Evolutionary conservation across 352 stramenopile species (phyloP).

Genomic region (Halophytophthora polymorphica): DNA sequence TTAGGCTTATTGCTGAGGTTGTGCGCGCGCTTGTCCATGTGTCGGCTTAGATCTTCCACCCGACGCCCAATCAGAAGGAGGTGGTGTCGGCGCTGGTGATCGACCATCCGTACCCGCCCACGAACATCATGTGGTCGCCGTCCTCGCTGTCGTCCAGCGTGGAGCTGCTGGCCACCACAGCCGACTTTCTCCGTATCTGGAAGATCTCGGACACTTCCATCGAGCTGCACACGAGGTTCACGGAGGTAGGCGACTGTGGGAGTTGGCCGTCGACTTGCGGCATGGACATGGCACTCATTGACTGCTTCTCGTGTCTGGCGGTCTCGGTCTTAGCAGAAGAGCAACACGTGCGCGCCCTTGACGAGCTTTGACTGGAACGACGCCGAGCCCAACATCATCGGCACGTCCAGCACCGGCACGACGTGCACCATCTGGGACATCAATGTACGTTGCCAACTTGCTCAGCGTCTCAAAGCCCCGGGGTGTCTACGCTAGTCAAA

Average conservation of each 20-base stretch:
- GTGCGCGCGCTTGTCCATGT: background rate
- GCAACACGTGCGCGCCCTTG: slow-evolving; percentile 94
- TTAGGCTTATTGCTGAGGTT: background rate
- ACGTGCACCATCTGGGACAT: slow-evolving; percentile 99
- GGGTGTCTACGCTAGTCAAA: too few species aligned
- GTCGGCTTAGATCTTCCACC: slow-evolving; percentile 58
- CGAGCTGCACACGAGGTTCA: slow-evolving; percentile 67
- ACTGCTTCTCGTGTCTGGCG: slow-evolving; percentile 3
- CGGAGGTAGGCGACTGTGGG: slow-evolving; percentile 34
- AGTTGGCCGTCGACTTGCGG: background rate
- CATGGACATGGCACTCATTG: background rate
- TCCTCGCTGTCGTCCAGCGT: slow-evolving; percentile 38
- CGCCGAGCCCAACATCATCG: slow-evolving; percentile 93
- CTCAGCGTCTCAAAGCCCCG: too few species aligned
- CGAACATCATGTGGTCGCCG: slow-evolving; percentile 87
- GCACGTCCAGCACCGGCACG: slow-evolving; percentile 96
- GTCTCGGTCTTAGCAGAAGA: slow-evolving; percentile 22
- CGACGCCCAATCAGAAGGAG: slow-evolving; percentile 45
- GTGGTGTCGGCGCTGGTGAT: slow-evolving; percentile 66
- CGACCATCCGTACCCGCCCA: slow-evolving; percentile 84
- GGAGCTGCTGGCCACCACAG: slow-evolving; percentile 77
- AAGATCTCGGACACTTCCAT: slow-evolving; percentile 72
- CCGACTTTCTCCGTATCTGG: slow-evolving; percentile 85
- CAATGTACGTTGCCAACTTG: slow-evolving; percentile 52
- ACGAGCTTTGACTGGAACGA: slow-evolving; percentile 99